phyloP scores from a whole-genome alignment of 352 stramenopile genomes.

The Pythium grandisporangium region DNA sequence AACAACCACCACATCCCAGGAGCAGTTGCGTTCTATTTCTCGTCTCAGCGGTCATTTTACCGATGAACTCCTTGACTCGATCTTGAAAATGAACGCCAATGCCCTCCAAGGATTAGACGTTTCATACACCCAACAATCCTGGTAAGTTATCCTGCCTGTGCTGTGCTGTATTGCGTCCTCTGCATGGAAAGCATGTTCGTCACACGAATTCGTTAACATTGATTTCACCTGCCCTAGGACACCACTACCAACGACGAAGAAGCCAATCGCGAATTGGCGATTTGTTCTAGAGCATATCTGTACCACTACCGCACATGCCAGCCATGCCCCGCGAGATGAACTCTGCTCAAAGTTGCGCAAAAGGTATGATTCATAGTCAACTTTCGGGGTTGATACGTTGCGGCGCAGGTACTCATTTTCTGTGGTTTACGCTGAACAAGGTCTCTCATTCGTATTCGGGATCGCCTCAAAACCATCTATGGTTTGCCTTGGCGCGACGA shows the following conservation, averaged over 20 bases:
- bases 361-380: slow-evolving; percentile 19
- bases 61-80: slow-evolving; percentile 12
- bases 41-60: slow-evolving; percentile 10
- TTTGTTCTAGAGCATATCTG: slow-evolving; percentile 49
- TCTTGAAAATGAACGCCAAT: slow-evolving; percentile 9
- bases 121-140: slow-evolving; percentile 18
- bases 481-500: slow-evolving; percentile 32
- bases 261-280: slow-evolving; percentile 59
- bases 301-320: background rate
- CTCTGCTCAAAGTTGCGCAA: slow-evolving; percentile 23
- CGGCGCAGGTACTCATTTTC: background rate
- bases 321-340: slow-evolving; percentile 1
- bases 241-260: slow-evolving; percentile 39
- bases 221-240: too few species aligned
- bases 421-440: slow-evolving; percentile 19
- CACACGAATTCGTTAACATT: too few species aligned
- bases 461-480: slow-evolving; percentile 46
- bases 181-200: background rate
- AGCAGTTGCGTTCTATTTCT: slow-evolving; percentile 4
- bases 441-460: slow-evolving; percentile 48
- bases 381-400: background rate
- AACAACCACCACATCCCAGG: too few species aligned
- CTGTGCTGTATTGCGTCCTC: slow-evolving; percentile 1
- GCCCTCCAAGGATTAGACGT: slow-evolving; percentile 13
- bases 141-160: slow-evolving; percentile 6